Conservation (phyloP, 1,284 basidiomycete species). For the Leccinum subfulvum region DNA sequence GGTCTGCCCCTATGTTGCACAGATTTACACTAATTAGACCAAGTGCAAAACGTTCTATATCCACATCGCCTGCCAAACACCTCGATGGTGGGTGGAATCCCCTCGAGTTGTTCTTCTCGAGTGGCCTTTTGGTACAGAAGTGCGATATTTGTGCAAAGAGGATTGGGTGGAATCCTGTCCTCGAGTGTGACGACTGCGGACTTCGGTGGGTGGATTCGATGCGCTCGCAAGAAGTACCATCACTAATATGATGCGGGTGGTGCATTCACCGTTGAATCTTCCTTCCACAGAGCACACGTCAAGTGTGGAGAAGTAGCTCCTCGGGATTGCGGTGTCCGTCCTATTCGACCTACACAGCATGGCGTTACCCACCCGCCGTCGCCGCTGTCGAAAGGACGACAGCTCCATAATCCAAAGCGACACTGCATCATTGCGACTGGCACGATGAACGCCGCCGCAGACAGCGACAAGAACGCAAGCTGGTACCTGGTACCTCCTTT, state of each 20-base stretch:
- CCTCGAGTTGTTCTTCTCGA: constrained; percentile 74
- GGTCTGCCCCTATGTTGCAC: constrained; percentile 61
- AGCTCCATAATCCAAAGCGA: constrained; percentile 29
- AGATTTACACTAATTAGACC: constrained; percentile 85
- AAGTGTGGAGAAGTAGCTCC: constrained; percentile 83
- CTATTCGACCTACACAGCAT: constrained; percentile 35
- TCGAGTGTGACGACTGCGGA: constrained; percentile 86
- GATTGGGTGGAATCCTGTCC: constrained; percentile 79
- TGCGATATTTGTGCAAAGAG: constrained; percentile 82
- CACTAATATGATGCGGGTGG: constrained; percentile 17
- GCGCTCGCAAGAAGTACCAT: constrained; percentile 15
- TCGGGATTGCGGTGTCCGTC: constrained; percentile 66
- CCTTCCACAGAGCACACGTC: constrained; percentile 61
- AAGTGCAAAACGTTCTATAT: constrained; percentile 50
- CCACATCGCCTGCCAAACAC: constrained; percentile 32
- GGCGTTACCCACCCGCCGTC: constrained; percentile 26
- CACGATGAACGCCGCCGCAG: constrained; percentile 26
- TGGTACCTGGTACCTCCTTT: not conserved
- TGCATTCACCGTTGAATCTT: constrained; percentile 12
- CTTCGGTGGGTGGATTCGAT: constrained; percentile 22
- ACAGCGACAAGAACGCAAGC: constrained; percentile 17
- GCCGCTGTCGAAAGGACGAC: constrained; percentile 30
- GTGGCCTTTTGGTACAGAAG: constrained; percentile 65
- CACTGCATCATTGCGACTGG: constrained; percentile 26
- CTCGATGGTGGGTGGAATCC: constrained; percentile 62